Evolutionary conservation across 73 alveolate genomes (phyloP).

Genomic region (Tetrahymena borealis): DNA sequence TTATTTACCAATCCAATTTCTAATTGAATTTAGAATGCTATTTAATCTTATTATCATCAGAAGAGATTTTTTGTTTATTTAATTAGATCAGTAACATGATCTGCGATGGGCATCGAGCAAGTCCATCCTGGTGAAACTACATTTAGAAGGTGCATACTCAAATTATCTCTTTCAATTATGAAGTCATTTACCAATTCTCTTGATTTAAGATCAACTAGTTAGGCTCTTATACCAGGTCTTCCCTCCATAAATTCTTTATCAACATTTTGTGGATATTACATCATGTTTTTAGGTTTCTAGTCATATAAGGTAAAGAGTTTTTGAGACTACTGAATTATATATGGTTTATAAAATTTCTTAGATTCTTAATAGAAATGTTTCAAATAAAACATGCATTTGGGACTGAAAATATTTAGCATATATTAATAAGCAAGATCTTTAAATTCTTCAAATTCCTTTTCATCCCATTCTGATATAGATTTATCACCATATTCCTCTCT

Average conservation of each 20-base stretch:
- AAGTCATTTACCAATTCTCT: constrained; percentile 51
- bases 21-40: too few relatives aligned
- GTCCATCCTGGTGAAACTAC: constrained; percentile 90
- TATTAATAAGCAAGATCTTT: constrained; percentile 12
- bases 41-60: not conserved
- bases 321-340: not conserved
- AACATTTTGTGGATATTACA: not conserved
- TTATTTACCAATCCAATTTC: too few relatives aligned
- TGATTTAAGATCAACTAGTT: constrained; percentile 52
- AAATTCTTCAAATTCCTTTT: constrained; percentile 28
- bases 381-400: constrained; percentile 23
- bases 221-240: constrained; percentile 65
- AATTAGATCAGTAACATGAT: constrained; percentile 41
- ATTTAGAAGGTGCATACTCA: constrained; percentile 55
- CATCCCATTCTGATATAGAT: constrained; percentile 8
- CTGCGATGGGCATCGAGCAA: constrained; percentile 63
- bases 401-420: constrained; percentile 13
- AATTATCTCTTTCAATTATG: constrained; percentile 15
- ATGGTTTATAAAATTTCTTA: constrained; percentile 16
- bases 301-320: not conserved
- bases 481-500: constrained; percentile 63
- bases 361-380: constrained; percentile 26
- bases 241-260: not conserved
- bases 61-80: constrained; percentile 4
- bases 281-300: not conserved